Evolutionary conservation across 305 asterid genomes (phyloP).

Genomic region (Petunia hybrid): DNA sequence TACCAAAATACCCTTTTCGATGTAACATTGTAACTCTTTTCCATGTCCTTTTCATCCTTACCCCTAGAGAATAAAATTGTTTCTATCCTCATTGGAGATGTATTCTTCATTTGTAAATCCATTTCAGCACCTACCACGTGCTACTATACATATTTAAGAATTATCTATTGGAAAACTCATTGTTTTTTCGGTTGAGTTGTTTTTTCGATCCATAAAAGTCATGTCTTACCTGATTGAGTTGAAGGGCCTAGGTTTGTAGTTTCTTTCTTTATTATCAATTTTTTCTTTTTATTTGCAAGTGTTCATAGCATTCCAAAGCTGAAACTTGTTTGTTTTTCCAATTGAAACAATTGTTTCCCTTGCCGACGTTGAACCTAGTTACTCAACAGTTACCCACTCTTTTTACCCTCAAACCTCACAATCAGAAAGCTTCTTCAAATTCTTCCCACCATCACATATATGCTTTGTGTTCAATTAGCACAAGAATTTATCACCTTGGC

Average conservation of each 20-base stretch:
- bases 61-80: not conserved
- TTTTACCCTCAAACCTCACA: constrained; percentile 18
- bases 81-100: not conserved
- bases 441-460: constrained; percentile 6
- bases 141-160: not conserved
- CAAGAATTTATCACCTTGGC: constrained; percentile 65
- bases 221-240: not conserved
- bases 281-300: not conserved
- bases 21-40: not conserved
- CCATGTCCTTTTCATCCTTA: constrained; percentile 15
- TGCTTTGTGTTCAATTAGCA: constrained; percentile 20
- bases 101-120: not conserved
- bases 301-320: not conserved
- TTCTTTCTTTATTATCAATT: not conserved
- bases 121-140: not conserved
- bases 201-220: not conserved
- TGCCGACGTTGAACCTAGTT: not conserved
- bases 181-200: not conserved
- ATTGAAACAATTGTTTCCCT: not conserved
- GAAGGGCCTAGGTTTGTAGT: not conserved
- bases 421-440: not conserved
- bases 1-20: not conserved
- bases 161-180: not conserved
- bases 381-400: not conserved
- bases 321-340: not conserved